Percentiles rank a stretch among this genome's conserved stretches.
phyloP scores from a whole-genome alignment of 1,284 basidiomycete genomes.

The Rhodotorula sp. region DNA sequence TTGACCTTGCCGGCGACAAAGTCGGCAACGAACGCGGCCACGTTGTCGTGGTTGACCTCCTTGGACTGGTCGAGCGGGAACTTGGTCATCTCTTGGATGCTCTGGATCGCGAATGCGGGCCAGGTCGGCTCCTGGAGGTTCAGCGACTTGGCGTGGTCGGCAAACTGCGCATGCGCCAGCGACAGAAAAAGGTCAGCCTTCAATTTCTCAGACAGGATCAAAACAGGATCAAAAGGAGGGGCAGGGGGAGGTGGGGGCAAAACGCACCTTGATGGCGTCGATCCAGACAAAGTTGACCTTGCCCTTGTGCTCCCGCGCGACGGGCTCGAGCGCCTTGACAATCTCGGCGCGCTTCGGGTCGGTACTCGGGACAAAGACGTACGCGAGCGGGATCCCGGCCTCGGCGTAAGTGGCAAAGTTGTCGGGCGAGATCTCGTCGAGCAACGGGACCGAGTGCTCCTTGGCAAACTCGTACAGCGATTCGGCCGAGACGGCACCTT shows the following conservation, averaged over 20 bases:
- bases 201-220: too few species aligned
- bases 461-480: conserved; percentile 75
- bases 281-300: conserved; percentile 98
- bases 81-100: conserved; percentile 77
- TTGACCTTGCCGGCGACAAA: conserved; percentile 72
- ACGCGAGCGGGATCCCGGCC: conserved; percentile 83
- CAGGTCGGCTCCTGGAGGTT: conserved; percentile 81
- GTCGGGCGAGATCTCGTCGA: conserved; percentile 91
- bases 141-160: conserved; percentile 91
- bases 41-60: conserved; percentile 57
- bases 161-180: conserved; percentile 56
- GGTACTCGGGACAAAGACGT: conserved; percentile 86
- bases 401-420: conserved; percentile 86
- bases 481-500: conserved; percentile 57
- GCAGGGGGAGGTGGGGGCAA: too few species aligned
- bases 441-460: conserved; percentile 78
- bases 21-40: conserved; percentile 63
- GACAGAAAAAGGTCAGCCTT: not conserved
- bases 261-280: conserved; percentile 70
- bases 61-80: conserved; percentile 76
- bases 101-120: conserved; percentile 93
- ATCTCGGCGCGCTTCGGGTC: conserved; percentile 63
- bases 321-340: conserved; percentile 67
- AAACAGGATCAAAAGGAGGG: too few species aligned
- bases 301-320: conserved; percentile 77